phyloP scores from a whole-genome alignment of 768 basidiomycete species.

The Pisolithus marmoratus region DNA sequence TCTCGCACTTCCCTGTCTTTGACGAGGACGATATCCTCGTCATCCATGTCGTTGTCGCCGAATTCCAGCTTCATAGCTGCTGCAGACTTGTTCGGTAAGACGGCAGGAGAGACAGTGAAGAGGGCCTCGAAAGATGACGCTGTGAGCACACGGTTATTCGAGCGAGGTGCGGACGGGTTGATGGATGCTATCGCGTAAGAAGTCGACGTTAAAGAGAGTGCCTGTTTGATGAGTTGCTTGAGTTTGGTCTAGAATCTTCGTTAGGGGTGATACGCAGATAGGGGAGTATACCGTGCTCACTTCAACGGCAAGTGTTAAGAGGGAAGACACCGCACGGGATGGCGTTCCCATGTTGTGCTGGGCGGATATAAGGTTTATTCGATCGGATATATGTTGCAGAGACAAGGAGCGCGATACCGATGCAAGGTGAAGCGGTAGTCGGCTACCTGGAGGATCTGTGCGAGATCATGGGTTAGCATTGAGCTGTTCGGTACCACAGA shows the following conservation, averaged over 20 bases:
- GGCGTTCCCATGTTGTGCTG: constrained; percentile 66
- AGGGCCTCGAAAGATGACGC: constrained; percentile 70
- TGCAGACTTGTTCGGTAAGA: constrained; percentile 74
- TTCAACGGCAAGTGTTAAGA: constrained; percentile 77
- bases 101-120: constrained; percentile 70
- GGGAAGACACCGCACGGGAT: constrained; percentile 53
- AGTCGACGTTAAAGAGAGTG: constrained; percentile 67
- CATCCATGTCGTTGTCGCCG: constrained; percentile 45
- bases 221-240: constrained; percentile 78
- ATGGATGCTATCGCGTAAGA: constrained; percentile 78
- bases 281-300: constrained; percentile 29
- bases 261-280: background rate
- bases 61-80: constrained; percentile 66
- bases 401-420: constrained; percentile 69
- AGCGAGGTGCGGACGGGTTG: constrained; percentile 44
- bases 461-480: background rate
- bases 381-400: constrained; percentile 69
- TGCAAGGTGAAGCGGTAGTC: constrained; percentile 67
- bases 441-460: constrained; percentile 65
- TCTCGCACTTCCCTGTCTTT: constrained; percentile 64
- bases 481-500: background rate
- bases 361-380: constrained; percentile 75
- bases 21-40: constrained; percentile 45
- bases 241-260: constrained; percentile 55
- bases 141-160: constrained; percentile 45